A percentile compares a stretch with the other conserved stretches of the same genome.
phyloP scores from a whole-genome alignment of 1,139 yeast genomes.

The Dujonia santamariae region DNA sequence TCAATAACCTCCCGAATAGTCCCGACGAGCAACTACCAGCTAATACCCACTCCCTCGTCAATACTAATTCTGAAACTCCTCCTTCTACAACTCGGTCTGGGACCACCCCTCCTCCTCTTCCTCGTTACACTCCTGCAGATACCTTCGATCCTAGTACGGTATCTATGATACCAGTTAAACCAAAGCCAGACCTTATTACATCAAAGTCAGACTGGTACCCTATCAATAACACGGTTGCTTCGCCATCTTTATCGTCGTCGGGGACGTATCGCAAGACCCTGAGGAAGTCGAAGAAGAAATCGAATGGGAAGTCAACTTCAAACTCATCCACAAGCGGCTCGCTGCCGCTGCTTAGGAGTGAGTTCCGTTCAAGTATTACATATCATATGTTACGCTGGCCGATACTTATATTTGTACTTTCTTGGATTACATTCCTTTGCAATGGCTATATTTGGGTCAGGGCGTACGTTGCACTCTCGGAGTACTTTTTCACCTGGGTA shows the following conservation, averaged over 20 bases:
- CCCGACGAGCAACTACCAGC: not conserved
- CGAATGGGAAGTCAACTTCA: slow-evolving; percentile 4
- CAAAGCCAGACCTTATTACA: slow-evolving; percentile 37
- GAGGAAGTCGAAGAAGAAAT: slow-evolving; percentile 2
- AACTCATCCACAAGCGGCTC: not conserved
- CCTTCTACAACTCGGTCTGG: too few relatives aligned
- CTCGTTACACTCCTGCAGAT: too few relatives aligned
- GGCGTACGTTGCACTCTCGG: slow-evolving; percentile 62
- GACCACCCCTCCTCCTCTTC: too few relatives aligned
- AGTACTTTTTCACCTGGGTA: slow-evolving; percentile 55
- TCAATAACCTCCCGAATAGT: not conserved
- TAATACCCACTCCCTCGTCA: not conserved
- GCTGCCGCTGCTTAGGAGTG: slow-evolving; percentile 28
- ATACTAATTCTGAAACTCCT: too few relatives aligned
- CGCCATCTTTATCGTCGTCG: slow-evolving; percentile 3
- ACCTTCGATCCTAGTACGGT: slow-evolving; percentile 1
- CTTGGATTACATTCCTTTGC: slow-evolving; percentile 55
- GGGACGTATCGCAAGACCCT: slow-evolving; percentile 4
- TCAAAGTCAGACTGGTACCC: slow-evolving; percentile 75
- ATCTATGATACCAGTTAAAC: slow-evolving; percentile 7
- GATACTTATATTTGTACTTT: slow-evolving; percentile 44
- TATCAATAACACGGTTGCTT: slow-evolving; percentile 29
- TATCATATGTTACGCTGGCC: slow-evolving; percentile 68
- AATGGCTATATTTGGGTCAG: slow-evolving; percentile 52
- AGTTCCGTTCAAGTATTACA: slow-evolving; percentile 45